Evolutionary conservation across 2,329 filamentous ascomycete genomes (phyloP).

Genomic region (Curvularia sp.): DNA sequence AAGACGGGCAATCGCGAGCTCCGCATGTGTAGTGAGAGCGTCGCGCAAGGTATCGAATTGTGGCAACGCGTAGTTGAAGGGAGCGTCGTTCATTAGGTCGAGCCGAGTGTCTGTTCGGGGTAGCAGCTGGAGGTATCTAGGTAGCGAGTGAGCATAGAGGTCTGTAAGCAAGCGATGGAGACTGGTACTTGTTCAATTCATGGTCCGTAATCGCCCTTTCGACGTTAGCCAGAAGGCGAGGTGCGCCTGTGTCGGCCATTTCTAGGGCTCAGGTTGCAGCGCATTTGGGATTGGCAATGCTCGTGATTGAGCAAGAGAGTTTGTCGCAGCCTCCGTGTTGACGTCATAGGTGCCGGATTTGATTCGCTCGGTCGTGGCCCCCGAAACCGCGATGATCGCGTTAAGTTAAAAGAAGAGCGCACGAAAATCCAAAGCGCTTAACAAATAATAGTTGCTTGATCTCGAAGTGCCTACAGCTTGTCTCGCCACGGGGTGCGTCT

Average conservation of each 20-base stretch:
- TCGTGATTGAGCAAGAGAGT: no score
- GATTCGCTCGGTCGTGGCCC: neutral
- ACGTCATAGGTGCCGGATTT: no score
- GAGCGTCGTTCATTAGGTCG: neutral
- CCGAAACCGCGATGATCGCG: constrained; percentile 1
- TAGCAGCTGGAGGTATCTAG: constrained; percentile 2
- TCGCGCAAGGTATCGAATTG: neutral
- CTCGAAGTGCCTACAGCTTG: constrained; percentile 1
- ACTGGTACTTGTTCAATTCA: constrained; percentile 2
- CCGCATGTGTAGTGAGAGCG: neutral
- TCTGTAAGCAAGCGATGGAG: no score
- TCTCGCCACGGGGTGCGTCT: no score
- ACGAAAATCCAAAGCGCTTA: constrained; percentile 5
- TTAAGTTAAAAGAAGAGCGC: neutral
- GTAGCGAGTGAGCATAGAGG: no score
- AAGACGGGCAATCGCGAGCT: neutral
- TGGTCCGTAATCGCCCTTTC: neutral
- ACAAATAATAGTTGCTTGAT: constrained; percentile 3
- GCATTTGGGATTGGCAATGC: no score
- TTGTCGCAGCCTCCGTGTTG: no score
- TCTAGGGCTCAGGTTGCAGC: no score
- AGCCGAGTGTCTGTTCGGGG: neutral
- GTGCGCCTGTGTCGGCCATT: no score
- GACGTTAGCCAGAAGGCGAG: no score
- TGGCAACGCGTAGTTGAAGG: neutral